Conservation (phyloP, 139 green algal species). For the Asterochloris sp. region DNA sequence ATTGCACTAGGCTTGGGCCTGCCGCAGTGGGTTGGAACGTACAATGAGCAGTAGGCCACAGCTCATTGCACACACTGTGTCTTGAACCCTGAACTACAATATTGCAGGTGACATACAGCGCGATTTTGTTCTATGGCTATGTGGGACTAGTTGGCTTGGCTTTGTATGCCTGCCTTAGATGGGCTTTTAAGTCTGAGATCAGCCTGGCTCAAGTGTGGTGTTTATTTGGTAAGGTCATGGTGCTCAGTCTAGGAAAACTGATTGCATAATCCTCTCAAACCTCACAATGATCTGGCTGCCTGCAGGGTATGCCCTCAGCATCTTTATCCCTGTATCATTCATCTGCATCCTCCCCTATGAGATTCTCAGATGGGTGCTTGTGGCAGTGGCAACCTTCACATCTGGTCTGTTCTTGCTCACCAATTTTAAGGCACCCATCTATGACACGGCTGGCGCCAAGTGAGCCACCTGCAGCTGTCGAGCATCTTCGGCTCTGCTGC, state of each 20-base stretch:
- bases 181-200: conserved; percentile 51
- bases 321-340: conserved; percentile 76
- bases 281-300: background rate
- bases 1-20: too few species aligned
- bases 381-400: conserved; percentile 42
- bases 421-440: conserved; percentile 62
- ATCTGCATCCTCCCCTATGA: conserved; percentile 70
- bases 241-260: too few species aligned
- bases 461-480: conserved; percentile 2
- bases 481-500: background rate
- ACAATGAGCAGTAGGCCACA: too few species aligned
- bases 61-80: background rate
- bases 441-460: conserved; percentile 56
- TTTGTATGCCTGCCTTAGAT: conserved; percentile 57
- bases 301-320: conserved; percentile 69
- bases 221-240: conserved; percentile 59
- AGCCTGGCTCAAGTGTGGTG: conserved; percentile 72
- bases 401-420: conserved; percentile 69
- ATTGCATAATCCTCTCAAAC: background rate
- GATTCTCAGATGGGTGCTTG: conserved; percentile 56
- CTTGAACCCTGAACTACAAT: background rate
- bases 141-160: conserved; percentile 53
- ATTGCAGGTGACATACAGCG: conserved; percentile 28
- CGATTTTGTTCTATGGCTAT: conserved; percentile 85
- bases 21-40: too few species aligned